These are phyloP conservation scores for Vanderwaltozyma verrucispora DNA, from an alignment of 805 yeast species.

Conservation along the genomic window DNA sequence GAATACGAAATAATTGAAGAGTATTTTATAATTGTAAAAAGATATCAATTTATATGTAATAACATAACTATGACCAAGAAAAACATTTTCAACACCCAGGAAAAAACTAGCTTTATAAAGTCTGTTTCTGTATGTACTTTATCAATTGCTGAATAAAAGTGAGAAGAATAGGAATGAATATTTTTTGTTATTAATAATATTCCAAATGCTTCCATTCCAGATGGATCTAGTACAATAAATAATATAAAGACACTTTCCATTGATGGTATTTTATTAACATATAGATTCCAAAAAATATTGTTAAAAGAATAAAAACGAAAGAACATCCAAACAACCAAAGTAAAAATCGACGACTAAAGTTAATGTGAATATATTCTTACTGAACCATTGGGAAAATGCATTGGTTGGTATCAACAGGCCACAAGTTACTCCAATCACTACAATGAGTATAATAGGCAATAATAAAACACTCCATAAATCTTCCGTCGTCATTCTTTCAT, in stretches of 20 bases:
- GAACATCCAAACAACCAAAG: conserved; percentile 62
- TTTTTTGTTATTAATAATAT: conserved; percentile 45
- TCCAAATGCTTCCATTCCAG: conserved; percentile 79
- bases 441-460: too few relatives aligned
- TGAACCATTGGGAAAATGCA: too few relatives aligned
- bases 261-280: conserved; percentile 49
- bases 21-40: conserved; percentile 39
- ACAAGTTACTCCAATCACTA: too few relatives aligned
- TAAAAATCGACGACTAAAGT: conserved; percentile 42
- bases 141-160: conserved; percentile 8
- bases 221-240: conserved; percentile 71
- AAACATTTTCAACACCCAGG: conserved; percentile 24
- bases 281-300: conserved; percentile 52
- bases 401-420: too few relatives aligned
- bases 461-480: too few relatives aligned
- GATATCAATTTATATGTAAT: conserved; percentile 46
- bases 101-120: conserved; percentile 17
- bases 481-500: too few relatives aligned
- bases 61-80: conserved; percentile 36
- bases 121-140: conserved; percentile 7
- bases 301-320: conserved; percentile 44
- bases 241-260: conserved; percentile 47
- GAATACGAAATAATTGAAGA: conserved; percentile 18
- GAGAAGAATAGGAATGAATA: conserved; percentile 16
- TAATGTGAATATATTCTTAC: conserved; percentile 33